Evolutionary conservation across 805 yeast genomes (phyloP), one percentile per base, ranked within the genome.

Genomic region (Pichia heedii): DNA sequence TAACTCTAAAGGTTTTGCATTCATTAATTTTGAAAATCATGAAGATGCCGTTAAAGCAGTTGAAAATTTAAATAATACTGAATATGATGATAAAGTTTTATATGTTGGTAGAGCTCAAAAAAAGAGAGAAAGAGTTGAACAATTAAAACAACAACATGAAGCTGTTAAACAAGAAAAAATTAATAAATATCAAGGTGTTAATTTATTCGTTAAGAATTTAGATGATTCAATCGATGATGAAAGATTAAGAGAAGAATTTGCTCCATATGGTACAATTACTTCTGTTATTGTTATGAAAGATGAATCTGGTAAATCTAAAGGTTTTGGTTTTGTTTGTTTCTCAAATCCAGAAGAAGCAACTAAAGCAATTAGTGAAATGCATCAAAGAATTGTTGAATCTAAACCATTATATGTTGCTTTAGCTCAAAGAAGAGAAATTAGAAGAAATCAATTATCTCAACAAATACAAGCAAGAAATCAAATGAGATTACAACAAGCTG

Each of bases 21-120:
- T 93, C 65, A 86, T 93, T 60, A 88, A 93, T 80, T 93, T 63
- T 59, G 95, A 80, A 68, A 64, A 69, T 56, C 98, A 90, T 69
- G 88, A 83, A 60, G 75, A 79, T 55, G 98, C 98, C 54, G 78
- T 74, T 57, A 78, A 79, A 70, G 96, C 97, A 49, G 94, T 90
- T 56, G 97, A 86, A 43, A 93, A 74, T 60, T 79, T 90, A 66
- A 85, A 93, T 71, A 96, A 83, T 65, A 71, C 68, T 56, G 97
- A 93, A 63, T 67, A 82, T 66, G 79, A 78, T 59, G 94, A 93
- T 61, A 86, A 85, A 73, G 77, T 73, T 68, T 70, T 93, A 54
- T 93, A 80, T 67, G 98, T 90, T 61, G 96, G 97, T 61, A 87
- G 98, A 71, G 98, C 98, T 57, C 98, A 93, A 76, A 90, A 88